Base-by-base conservation (phyloP, 2,329 filamentous ascomycete species). In the Trichoderma endophyticum region DNA sequence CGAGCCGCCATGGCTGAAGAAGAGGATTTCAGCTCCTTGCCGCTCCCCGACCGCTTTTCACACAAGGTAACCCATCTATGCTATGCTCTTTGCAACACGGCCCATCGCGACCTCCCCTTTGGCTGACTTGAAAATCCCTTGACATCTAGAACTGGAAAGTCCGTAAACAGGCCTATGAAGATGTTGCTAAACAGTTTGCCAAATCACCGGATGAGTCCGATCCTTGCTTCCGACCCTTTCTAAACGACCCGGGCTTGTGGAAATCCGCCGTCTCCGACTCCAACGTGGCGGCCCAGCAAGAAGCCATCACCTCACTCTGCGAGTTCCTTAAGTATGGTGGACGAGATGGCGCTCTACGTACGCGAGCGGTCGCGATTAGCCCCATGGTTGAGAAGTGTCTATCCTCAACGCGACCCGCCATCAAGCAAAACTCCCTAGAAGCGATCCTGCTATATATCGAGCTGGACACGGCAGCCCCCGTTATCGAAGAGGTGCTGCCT, bases 231-330 rank as follows among this genome's bases (percentile, higher is more conserved):
- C 88, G 90, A 76, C 94, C 95, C 1, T 99, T 98, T 78, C 83
- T 96, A 73, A 90, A 92, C 79, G 96, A 99, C 76, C 87, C 94
- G 1, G 85, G 90, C 74, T 81, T 99, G 73, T 98, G 94, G 95
- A 98, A 98, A 81, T 91, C 90, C 43, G 96, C 95, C 1, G 95
- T 96, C 7, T 90, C 91, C 77, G 96, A 99, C 82, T 96, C 95
- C 70, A 99, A 99, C 78, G 96, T 99, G 72, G 96, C 95, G 21
- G 96, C 97, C 39, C 96, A 99, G 81, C 92, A 97, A 83, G 97
- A 99, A 77, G 96, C 93, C 73, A 89, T 99, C 62, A 90, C 89
- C 62, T 92, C 95, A 48, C 89, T 97, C 77, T 97, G 94, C 82
- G 91, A 94, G 1, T 99, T 98, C 80, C 87, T 99, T 71, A 95